Percentiles rank a stretch among this genome's conserved stretches.
These are phyloP conservation scores for Colletotrichum sp. DNA, from an alignment of 2,329 filamentous ascomycete species.

Conservation along the genomic window DNA sequence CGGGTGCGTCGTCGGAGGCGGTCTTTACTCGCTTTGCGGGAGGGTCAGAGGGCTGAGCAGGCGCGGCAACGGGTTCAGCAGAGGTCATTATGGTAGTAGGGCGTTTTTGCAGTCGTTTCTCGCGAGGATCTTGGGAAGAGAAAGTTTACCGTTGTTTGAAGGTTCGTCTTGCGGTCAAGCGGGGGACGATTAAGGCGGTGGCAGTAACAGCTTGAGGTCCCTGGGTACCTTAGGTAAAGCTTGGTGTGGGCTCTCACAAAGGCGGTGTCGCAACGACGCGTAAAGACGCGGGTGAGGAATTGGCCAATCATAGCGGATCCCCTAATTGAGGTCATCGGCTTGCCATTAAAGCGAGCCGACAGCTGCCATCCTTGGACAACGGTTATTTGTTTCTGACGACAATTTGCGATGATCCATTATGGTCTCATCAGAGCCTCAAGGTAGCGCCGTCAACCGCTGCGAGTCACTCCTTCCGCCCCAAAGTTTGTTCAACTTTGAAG, in stretches of 20 bases:
- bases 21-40: constrained; percentile 83
- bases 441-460: not conserved
- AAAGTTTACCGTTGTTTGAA: not conserved
- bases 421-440: not conserved
- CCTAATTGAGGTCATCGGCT: not conserved
- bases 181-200: not conserved
- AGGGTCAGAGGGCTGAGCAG: constrained; percentile 67
- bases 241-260: not conserved
- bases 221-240: not conserved
- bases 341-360: not conserved
- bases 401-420: not conserved
- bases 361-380: not conserved
- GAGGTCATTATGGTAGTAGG: constrained; percentile 29
- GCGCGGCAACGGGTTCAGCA: constrained; percentile 48
- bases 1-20: constrained; percentile 34
- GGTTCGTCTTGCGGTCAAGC: not conserved
- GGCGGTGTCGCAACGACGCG: constrained; percentile 19
- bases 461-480: not conserved
- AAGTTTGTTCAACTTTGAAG: not conserved
- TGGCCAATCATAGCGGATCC: constrained; percentile 8
- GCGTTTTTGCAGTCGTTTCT: constrained; percentile 27
- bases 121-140: not conserved
- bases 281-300: not conserved
- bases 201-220: not conserved
- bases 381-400: not conserved